Percentiles rank a stretch among this genome's conserved stretches.
These are phyloP conservation scores for Austroboletus novae-zelandiae DNA, from an alignment of 1,284 basidiomycete species.

Conservation along the genomic window DNA sequence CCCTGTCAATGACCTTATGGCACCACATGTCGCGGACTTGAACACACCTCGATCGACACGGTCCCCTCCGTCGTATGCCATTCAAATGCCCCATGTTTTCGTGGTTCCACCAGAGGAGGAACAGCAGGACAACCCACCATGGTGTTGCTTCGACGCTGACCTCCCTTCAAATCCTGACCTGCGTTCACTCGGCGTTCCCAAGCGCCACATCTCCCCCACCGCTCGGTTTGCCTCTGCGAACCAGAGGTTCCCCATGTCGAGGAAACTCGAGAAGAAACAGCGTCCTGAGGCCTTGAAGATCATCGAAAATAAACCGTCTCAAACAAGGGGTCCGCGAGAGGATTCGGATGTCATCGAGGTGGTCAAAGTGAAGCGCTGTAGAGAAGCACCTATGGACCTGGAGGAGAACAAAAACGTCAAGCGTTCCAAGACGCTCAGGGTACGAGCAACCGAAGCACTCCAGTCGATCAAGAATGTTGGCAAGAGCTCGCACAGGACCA, in stretches of 20 bases:
- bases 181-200: conserved; percentile 39
- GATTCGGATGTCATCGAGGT: conserved; percentile 63
- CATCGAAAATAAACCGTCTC: conserved; percentile 20
- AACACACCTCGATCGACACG: conserved; percentile 15
- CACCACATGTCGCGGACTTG: conserved; percentile 10
- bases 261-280: conserved; percentile 33
- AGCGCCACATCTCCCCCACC: conserved; percentile 13
- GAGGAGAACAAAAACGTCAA: conserved; percentile 36
- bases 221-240: conserved; percentile 19
- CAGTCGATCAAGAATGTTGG: conserved; percentile 57
- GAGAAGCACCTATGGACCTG: conserved; percentile 29
- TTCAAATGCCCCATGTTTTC: conserved; percentile 60
- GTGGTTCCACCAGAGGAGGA: conserved; percentile 73
- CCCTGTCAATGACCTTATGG: conserved; percentile 11
- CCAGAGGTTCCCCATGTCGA: conserved; percentile 28
- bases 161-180: conserved; percentile 40
- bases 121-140: conserved; percentile 50
- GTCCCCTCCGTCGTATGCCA: conserved; percentile 12
- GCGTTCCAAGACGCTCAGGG: conserved; percentile 52
- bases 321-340: conserved; percentile 21
- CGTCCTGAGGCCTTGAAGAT: conserved; percentile 28
- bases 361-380: conserved; percentile 55
- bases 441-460: conserved; percentile 59
- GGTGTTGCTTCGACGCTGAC: conserved; percentile 64
- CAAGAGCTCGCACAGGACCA: conserved; percentile 38